A percentile compares a stretch with the other conserved stretches of the same genome.
Conservation (phyloP, 83 land plant genomes). For the Diphasiastrum complanatum region DNA sequence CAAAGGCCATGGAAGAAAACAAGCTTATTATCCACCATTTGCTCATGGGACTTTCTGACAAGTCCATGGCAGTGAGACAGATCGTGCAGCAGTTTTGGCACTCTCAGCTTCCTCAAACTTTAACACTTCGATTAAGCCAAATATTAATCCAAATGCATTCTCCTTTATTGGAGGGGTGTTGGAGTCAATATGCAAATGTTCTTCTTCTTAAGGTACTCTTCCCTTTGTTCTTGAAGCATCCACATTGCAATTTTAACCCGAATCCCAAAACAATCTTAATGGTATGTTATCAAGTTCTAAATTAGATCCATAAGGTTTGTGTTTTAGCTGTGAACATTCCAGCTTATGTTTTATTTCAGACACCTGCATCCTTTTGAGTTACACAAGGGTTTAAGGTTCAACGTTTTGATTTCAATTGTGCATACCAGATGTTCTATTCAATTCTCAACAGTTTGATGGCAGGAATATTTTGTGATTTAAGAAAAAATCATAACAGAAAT, state of each 20-base stretch:
- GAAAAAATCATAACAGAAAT: no score
- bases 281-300: not conserved
- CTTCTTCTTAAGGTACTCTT: constrained; percentile 38
- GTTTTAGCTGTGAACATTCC: no score
- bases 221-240: not conserved
- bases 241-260: constrained; percentile 3
- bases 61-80: constrained; percentile 24
- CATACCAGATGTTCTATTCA: no score
- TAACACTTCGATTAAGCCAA: constrained; percentile 31
- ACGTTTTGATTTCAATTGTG: no score
- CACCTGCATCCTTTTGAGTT: no score
- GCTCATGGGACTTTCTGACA: constrained; percentile 35
- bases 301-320: no score
- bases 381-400: no score
- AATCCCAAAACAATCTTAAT: no score
- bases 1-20: constrained; percentile 22
- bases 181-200: constrained; percentile 33
- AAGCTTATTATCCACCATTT: constrained; percentile 21
- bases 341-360: no score
- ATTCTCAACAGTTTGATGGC: no score
- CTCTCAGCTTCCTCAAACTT: constrained; percentile 26
- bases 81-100: constrained; percentile 39
- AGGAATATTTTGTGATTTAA: no score
- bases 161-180: constrained; percentile 32
- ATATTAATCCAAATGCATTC: constrained; percentile 29